Evolutionary conservation across 177 flowering plant species (phyloP).

Genomic region (Vitis hybrid): DNA sequence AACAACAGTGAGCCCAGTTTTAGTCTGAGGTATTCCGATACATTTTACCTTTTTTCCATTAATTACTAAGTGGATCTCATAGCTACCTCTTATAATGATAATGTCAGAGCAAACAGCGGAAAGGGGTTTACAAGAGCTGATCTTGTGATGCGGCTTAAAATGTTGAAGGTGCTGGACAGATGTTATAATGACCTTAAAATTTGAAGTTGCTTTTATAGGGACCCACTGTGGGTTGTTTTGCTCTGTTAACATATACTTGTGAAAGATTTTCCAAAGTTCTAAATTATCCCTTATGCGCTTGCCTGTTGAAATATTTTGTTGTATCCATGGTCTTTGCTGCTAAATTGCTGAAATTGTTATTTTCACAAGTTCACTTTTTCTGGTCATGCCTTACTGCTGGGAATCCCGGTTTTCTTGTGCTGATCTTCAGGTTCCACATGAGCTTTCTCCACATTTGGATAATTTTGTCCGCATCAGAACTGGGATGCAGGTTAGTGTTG

Average conservation of each 20-base stretch:
- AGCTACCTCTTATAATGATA: conserved; percentile 18
- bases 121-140: conserved; percentile 71
- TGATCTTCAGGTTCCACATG: conserved; percentile 65
- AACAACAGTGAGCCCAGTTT: conserved; percentile 73
- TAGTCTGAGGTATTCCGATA: conserved; percentile 60
- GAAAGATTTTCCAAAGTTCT: too few species aligned
- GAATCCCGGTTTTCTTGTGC: conserved; percentile 1
- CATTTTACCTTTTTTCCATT: neutral
- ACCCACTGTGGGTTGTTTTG: neutral
- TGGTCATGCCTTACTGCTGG: too few species aligned
- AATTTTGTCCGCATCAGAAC: conserved; percentile 80
- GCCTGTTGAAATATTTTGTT: too few species aligned
- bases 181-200: neutral
- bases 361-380: too few species aligned
- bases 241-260: neutral
- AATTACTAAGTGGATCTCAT: neutral
- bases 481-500: conserved; percentile 73
- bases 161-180: conserved; percentile 50
- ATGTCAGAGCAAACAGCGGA: conserved; percentile 63
- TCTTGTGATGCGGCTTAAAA: conserved; percentile 55
- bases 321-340: too few species aligned
- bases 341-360: too few species aligned
- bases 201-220: neutral
- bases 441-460: conserved; percentile 62
- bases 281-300: too few species aligned